These are phyloP conservation scores for Didymella keratinophila DNA, from an alignment of 2,329 filamentous ascomycete species.

Conservation along the genomic window DNA sequence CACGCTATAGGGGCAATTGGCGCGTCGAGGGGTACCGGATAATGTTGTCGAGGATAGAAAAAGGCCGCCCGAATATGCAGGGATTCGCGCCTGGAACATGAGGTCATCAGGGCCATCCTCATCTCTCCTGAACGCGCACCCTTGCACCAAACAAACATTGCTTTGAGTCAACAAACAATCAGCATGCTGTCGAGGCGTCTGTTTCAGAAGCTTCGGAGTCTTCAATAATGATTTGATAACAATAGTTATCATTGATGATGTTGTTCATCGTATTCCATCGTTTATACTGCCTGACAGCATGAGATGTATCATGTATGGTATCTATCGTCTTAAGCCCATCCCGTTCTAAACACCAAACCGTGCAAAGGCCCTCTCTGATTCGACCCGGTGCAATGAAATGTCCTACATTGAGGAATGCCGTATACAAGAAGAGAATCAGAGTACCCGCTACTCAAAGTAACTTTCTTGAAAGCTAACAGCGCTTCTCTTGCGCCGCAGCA, in stretches of 20 bases:
- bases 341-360: background rate
- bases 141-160: slow-evolving; percentile 4
- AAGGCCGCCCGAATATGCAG: slow-evolving; percentile 22
- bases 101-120: slow-evolving; percentile 15
- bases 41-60: slow-evolving; percentile 23
- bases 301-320: background rate
- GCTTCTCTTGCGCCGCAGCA: slow-evolving; percentile 35
- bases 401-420: background rate
- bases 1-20: slow-evolving; percentile 23
- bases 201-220: no score
- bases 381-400: background rate
- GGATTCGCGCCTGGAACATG: slow-evolving; percentile 14
- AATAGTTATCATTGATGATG: background rate
- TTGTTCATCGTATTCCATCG: no score
- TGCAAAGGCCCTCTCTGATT: background rate
- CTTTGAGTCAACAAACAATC: background rate
- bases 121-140: slow-evolving; percentile 15
- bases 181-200: background rate
- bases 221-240: no score
- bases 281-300: background rate
- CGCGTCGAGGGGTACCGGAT: slow-evolving; percentile 28
- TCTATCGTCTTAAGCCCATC: background rate
- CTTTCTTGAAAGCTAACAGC: slow-evolving; percentile 12
- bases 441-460: slow-evolving; percentile 1
- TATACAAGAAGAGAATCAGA: background rate